Percentiles rank a stretch among this genome's conserved stretches.
Evolutionary conservation across 257 asterid genomes (phyloP).

Genomic region (Gentiana macrophylla): DNA sequence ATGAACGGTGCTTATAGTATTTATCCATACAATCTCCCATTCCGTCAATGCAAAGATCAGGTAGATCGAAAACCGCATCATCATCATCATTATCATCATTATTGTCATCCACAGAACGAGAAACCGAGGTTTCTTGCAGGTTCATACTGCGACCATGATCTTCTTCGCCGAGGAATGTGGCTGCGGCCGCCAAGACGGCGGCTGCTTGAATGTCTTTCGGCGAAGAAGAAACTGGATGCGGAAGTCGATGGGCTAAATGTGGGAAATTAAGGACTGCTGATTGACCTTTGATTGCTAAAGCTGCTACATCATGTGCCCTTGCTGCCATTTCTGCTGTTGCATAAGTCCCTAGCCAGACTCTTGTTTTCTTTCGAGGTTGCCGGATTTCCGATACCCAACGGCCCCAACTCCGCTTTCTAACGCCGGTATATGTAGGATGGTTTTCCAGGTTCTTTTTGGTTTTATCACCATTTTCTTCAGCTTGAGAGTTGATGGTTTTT

Average conservation of each 20-base stretch:
- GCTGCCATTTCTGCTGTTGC: conserved; percentile 97
- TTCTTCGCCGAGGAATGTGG: conserved; percentile 16
- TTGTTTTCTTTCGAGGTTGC: conserved; percentile 78
- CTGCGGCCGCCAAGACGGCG: conserved; percentile 63
- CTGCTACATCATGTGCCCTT: conserved; percentile 92
- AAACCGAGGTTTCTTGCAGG: background rate
- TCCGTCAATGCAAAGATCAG: conserved; percentile 44
- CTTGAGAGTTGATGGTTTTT: conserved; percentile 11
- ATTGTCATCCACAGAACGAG: conserved; percentile 28
- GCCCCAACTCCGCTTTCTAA: conserved; percentile 83
- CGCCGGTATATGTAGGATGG: conserved; percentile 69
- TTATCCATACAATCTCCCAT: conserved; percentile 27
- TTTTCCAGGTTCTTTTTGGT: conserved; percentile 17
- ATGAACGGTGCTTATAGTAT: too few species aligned
- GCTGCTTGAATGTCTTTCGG: conserved; percentile 89
- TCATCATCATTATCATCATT: conserved; percentile 26
- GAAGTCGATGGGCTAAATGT: conserved; percentile 46
- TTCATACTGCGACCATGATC: background rate
- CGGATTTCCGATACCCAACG: conserved; percentile 93
- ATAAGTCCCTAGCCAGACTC: conserved; percentile 92
- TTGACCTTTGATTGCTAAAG: conserved; percentile 69
- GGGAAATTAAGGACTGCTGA: conserved; percentile 85
- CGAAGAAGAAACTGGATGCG: conserved; percentile 55
- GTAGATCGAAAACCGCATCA: conserved; percentile 65
- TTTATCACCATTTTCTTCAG: conserved; percentile 18